Evolutionary conservation across 306 rosid genomes (phyloP).

Genomic region (Parietaria judaica): DNA sequence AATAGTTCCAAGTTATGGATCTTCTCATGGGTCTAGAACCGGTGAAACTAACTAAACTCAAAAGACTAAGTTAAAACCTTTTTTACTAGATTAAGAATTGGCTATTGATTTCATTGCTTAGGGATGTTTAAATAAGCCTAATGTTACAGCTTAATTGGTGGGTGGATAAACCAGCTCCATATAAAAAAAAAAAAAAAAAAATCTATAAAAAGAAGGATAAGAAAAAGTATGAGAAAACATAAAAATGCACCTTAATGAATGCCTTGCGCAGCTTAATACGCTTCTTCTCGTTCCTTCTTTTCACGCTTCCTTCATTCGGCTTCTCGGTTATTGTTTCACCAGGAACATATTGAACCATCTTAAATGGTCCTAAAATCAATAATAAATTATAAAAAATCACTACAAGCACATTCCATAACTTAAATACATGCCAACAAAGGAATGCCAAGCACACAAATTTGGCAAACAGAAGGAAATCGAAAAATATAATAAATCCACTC

Average conservation of each 20-base stretch:
- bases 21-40: too few relatives aligned
- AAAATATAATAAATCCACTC: background rate
- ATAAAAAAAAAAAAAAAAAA: too few relatives aligned
- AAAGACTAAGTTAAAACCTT: too few relatives aligned
- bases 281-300: conserved; percentile 85
- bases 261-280: conserved; percentile 72
- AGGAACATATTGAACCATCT: conserved; percentile 62
- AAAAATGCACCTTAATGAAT: conserved; percentile 58
- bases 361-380: conserved; percentile 57
- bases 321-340: conserved; percentile 66
- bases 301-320: conserved; percentile 87
- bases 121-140: too few relatives aligned
- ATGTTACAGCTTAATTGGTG: too few relatives aligned
- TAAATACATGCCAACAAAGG: background rate
- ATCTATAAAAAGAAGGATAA: background rate
- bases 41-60: too few relatives aligned
- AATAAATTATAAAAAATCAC: conserved; percentile 1
- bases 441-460: background rate
- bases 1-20: too few relatives aligned
- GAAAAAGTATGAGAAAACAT: background rate
- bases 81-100: too few relatives aligned
- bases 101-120: too few relatives aligned
- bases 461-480: background rate
- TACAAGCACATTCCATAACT: background rate
- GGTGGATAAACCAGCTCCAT: background rate